Evolutionary conservation across 108 stramenopile genomes (phyloP).

Genomic region (Epithemia pelagica): DNA sequence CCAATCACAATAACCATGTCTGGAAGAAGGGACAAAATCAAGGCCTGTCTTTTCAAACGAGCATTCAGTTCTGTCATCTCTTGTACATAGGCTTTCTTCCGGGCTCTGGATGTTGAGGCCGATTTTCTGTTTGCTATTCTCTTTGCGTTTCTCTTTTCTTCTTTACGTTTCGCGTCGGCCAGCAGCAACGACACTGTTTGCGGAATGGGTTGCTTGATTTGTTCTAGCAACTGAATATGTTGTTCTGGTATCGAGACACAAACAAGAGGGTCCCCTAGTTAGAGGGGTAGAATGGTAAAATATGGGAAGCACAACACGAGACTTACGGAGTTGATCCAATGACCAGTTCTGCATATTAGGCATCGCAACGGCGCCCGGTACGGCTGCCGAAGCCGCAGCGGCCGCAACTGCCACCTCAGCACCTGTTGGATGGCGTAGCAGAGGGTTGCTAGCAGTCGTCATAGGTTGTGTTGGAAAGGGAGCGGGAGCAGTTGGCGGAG

Average conservation of each 20-base stretch:
- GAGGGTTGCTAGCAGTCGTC: background rate
- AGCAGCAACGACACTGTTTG: constrained; percentile 58
- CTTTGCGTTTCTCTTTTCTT: constrained; percentile 77
- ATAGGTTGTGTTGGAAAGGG: background rate
- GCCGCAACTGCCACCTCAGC: background rate
- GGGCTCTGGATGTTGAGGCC: constrained; percentile 81
- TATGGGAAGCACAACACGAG: background rate
- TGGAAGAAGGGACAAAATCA: constrained; percentile 73
- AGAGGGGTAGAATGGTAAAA: background rate
- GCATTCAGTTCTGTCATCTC: constrained; percentile 79
- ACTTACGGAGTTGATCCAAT: constrained; percentile 54
- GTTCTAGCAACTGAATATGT: constrained; percentile 48
- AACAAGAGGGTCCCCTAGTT: background rate
- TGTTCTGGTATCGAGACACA: constrained; percentile 29
- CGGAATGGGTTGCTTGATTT: constrained; percentile 56
- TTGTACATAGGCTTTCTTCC: constrained; percentile 86
- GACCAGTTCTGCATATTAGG: constrained; percentile 45
- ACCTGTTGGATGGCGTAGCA: background rate
- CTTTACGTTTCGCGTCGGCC: constrained; percentile 57
- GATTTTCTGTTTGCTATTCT: constrained; percentile 84
- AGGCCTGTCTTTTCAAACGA: constrained; percentile 54
- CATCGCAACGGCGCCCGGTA: constrained; percentile 2
- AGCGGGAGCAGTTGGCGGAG: background rate
- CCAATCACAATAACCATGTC: constrained; percentile 68
- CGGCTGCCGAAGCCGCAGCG: background rate